Percentiles rank a stretch among this genome's conserved stretches.
Evolutionary conservation across 1,139 yeast genomes (phyloP).

Genomic region (Candida sp.): DNA sequence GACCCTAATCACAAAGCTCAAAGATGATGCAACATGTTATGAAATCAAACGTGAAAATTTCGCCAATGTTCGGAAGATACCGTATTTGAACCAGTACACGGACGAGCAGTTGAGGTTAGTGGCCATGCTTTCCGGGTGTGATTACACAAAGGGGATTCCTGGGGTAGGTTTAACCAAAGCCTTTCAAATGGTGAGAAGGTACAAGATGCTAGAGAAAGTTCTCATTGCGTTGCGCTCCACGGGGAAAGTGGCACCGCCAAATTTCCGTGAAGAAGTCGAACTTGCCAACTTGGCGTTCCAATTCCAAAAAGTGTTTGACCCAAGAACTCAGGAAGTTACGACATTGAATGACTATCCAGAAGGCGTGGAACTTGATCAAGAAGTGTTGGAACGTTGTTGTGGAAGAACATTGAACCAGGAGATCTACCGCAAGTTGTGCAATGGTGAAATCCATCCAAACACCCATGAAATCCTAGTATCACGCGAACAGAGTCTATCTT

Average conservation of each 20-base stretch:
- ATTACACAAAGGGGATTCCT: constrained; percentile 86
- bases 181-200: constrained; percentile 58
- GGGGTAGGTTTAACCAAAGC: constrained; percentile 89
- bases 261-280: constrained; percentile 61
- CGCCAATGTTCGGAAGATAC: constrained; percentile 45
- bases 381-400: constrained; percentile 60
- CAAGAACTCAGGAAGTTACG: constrained; percentile 47
- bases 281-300: constrained; percentile 83
- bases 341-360: constrained; percentile 65
- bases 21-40: constrained; percentile 76
- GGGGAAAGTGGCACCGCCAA: constrained; percentile 63
- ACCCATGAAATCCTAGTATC: constrained; percentile 52
- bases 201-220: constrained; percentile 56
- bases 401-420: constrained; percentile 57
- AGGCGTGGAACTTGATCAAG: constrained; percentile 30
- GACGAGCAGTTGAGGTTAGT: constrained; percentile 69
- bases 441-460: constrained; percentile 71
- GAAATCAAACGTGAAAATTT: constrained; percentile 67
- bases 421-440: constrained; percentile 60
- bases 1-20: constrained; percentile 77
- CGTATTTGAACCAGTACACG: constrained; percentile 48
- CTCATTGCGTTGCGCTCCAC: constrained; percentile 63
- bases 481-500: constrained; percentile 42
- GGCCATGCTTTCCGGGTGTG: constrained; percentile 95
- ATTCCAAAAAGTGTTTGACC: constrained; percentile 87